Conservation (phyloP, 78 protist species). For the Dictyostelium brefeldianum region DNA sequence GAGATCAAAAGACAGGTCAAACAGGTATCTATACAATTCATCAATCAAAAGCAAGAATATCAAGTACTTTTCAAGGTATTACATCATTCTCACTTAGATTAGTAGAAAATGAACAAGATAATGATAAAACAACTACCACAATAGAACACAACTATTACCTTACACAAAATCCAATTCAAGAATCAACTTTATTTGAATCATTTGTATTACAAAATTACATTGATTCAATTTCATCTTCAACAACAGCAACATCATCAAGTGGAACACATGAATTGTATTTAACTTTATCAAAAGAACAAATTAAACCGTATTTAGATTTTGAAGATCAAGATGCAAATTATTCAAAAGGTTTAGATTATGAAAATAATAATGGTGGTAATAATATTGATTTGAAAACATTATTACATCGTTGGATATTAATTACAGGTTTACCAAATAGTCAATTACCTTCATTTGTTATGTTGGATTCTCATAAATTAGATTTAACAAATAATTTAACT, state of each 20-base stretch:
- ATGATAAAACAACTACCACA: background rate
- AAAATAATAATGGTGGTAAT: background rate
- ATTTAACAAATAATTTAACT: too few species aligned
- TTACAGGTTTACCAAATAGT: conserved; percentile 1
- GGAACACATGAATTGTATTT: background rate
- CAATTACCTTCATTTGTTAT: conserved; percentile 15
- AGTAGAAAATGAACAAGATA: background rate
- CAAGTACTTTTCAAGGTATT: conserved; percentile 60
- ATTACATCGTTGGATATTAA: background rate
- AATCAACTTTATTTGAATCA: conserved; percentile 38
- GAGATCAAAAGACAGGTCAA: conserved; percentile 22
- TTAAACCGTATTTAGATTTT: conserved; percentile 8
- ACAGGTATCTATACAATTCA: conserved; percentile 31
- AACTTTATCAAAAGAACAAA: conserved; percentile 7
- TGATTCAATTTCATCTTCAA: conserved; percentile 21
- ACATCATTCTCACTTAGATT: conserved; percentile 34
- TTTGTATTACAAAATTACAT: conserved; percentile 46
- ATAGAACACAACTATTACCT: conserved; percentile 17
- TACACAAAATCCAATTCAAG: conserved; percentile 44
- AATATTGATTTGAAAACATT: background rate
- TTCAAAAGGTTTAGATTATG: background rate
- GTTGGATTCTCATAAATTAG: background rate
- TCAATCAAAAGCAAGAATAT: conserved; percentile 41
- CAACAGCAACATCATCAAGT: background rate
- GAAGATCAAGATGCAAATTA: conserved; percentile 5